These are phyloP conservation scores for Diplodia intermedia DNA, from an alignment of 2,329 filamentous ascomycete species.

Conservation along the genomic window DNA sequence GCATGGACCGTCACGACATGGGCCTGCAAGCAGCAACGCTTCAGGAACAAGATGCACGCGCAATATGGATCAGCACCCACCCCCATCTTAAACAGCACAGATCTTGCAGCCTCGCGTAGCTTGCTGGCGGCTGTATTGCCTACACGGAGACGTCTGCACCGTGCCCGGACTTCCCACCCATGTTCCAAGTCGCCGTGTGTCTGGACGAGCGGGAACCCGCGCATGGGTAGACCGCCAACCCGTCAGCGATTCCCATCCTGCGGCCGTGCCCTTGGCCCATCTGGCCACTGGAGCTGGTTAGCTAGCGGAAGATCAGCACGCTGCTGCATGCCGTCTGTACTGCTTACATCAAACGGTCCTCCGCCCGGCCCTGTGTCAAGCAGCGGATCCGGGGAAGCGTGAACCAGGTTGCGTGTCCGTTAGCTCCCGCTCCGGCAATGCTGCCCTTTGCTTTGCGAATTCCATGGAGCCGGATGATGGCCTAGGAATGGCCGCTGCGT, in stretches of 20 bases:
- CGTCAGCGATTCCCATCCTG: conserved; percentile 24
- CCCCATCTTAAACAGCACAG: conserved; percentile 1
- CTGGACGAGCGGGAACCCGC: conserved; percentile 2
- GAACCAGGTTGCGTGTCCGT: background rate
- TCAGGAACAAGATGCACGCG: conserved; percentile 28
- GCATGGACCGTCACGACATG: conserved; percentile 26
- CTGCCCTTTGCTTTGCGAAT: background rate
- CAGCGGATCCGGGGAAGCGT: conserved; percentile 14
- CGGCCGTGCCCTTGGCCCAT: background rate
- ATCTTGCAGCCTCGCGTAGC: background rate
- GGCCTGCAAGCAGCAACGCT: conserved; percentile 27
- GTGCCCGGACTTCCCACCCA: background rate
- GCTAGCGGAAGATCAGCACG: conserved; percentile 14
- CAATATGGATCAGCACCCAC: conserved; percentile 17
- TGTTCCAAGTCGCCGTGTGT: background rate
- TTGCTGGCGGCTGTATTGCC: conserved; percentile 13
- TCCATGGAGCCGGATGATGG: conserved; percentile 12
- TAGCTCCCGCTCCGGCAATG: conserved; percentile 4
- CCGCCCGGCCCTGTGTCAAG: conserved; percentile 1
- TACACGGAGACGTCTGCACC: background rate
- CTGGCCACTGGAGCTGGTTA: conserved; percentile 18
- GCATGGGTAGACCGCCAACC: conserved; percentile 12
- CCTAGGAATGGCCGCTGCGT: conserved; percentile 10
- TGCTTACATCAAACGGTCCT: conserved; percentile 27
- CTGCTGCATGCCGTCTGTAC: conserved; percentile 6